Base-by-base conservation (phyloP, 371 early-diverging fungal genomes). In the Lichtheimia ramosa region DNA sequence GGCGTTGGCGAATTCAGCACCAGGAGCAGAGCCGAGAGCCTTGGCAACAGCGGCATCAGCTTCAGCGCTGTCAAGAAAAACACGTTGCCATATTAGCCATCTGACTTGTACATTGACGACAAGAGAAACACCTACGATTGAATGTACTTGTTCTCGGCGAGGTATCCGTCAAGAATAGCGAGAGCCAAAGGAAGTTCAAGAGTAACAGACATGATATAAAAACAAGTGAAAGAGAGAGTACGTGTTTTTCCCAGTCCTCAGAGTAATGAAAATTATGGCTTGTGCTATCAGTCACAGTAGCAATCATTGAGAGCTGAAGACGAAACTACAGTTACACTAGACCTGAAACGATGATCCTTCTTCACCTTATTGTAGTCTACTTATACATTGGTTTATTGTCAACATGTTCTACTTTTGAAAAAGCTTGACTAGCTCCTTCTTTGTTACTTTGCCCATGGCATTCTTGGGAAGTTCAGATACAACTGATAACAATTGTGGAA, bases 381-480 rank as follows among this genome's bases (percentile, higher is more conserved):
- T n/a, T n/a, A n/a, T n/a, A n/a, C n/a, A n/a, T n/a, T n/a, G n/a
- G n/a, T 25, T 27, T 27, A 27, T 27, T 4, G 3, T 27, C 27
- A 27, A 2, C 27, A 27, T 27, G 27, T 7, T 27, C 7, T 27
- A 27, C 5, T 34, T 8, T 8, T 34, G 34, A 10, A 34, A 34
- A 8, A 34, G 34, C 8, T 34, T 34, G 6, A 34, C 34, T 43
- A 91, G 68, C 5, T 81, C 83, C 68, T 90, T 92, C 71, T 95
- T 95, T 63, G 90, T 91, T 21, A 94, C 88, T 75, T 95, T 95
- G 41, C 93, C 92, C 92, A 95, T 93, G 5, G 89, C 87, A 69
- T 94, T 95, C 51, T 89, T 82, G 25, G 94, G 95, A 54, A 95
- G 66, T 56, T 86, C 83, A 25, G 77, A 59, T 0, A 81, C 70